Base-by-base conservation (phyloP, 352 stramenopile genomes). In the Phytopythium kandeliae region DNA sequence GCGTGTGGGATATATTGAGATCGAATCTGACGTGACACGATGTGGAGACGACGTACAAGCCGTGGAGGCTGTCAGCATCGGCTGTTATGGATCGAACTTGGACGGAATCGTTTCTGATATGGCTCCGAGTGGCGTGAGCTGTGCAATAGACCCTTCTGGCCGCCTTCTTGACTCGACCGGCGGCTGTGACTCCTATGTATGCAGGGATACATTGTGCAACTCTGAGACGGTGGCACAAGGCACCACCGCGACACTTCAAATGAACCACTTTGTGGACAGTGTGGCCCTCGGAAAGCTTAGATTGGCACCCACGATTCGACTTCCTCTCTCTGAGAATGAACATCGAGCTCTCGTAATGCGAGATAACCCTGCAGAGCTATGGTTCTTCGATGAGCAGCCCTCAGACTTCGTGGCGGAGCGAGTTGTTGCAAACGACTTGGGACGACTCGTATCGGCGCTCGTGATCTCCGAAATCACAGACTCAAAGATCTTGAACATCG, bases 321-420 rank as follows among this genome's bases (percentile, higher is more conserved):
- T 89, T 0, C 78, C 78, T 12, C 57, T 89, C 0, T 81, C 64
- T 0, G 44, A 67, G 7, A 65, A 81, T 30, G 76, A 87, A 17
- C 65, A 82, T 21, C 70, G 76, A 2, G 25, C 62, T 0, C 48
- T 92, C 16, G 11, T 88, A 2, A 46, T 92, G 1, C 69, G 76
- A 13, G 80, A 87, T 26, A 81, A 85, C n/a, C 80, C 80, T 1
- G 78, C 82, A 2, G 36, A 49, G 8, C 45, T 89, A 5, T 87
- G 78, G 76, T 37, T 64, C 2, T 87, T 92, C 30, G 71, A 85
- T 33, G 60, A 72, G 3, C 46, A 67, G 10, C 25, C 51, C 2
- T 65, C 69, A 21, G 51, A 65, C 12, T 38, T 69, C 6, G 51
- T 76, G 17, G n/a, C 30, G 25, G 42, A 60, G 21, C 8, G 15